Conservation (phyloP, 2,329 filamentous ascomycete species). For the Aspergillus sp. region DNA sequence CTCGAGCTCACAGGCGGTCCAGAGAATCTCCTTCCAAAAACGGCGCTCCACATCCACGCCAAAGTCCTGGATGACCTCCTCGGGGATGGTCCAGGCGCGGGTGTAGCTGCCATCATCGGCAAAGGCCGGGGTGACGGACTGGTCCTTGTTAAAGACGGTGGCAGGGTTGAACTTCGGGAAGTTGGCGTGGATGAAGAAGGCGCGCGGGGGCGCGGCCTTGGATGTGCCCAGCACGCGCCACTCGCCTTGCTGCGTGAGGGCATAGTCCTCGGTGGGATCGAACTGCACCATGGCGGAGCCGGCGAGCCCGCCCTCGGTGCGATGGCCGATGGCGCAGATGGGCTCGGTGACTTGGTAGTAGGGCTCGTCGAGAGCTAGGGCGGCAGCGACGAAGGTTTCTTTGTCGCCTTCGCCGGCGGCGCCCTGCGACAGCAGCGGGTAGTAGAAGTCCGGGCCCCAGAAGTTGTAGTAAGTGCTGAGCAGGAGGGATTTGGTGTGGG, state of each 20-base stretch:
- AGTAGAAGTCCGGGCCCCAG: constrained; percentile 46
- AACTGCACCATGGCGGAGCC: constrained; percentile 40
- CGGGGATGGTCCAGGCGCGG: constrained; percentile 30
- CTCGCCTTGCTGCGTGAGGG: constrained; percentile 21
- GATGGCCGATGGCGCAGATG: constrained; percentile 33
- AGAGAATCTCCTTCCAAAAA: constrained; percentile 40
- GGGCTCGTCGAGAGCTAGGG: constrained; percentile 36
- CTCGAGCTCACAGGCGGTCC: constrained; percentile 38
- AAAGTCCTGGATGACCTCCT: constrained; percentile 28
- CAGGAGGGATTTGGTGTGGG: constrained; percentile 42
- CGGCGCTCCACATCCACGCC: constrained; percentile 35
- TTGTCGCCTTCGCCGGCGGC: constrained; percentile 51
- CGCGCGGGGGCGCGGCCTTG: constrained; percentile 25
- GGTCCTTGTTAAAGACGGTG: constrained; percentile 30
- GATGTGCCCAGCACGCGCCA: constrained; percentile 23
- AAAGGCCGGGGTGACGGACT: constrained; percentile 26
- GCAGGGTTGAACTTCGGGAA: constrained; percentile 41
- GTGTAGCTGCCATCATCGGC: constrained; percentile 32
- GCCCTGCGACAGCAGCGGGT: constrained; percentile 46
- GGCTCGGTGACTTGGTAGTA: constrained; percentile 43
- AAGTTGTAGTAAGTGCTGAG: constrained; percentile 51
- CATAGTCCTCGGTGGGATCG: constrained; percentile 34
- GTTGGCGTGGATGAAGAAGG: constrained; percentile 42
- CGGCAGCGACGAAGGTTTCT: constrained; percentile 49
- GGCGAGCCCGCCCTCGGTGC: constrained; percentile 26